Conservation (phyloP, 2,329 filamentous ascomycete species). For the Capronia epimyces region DNA sequence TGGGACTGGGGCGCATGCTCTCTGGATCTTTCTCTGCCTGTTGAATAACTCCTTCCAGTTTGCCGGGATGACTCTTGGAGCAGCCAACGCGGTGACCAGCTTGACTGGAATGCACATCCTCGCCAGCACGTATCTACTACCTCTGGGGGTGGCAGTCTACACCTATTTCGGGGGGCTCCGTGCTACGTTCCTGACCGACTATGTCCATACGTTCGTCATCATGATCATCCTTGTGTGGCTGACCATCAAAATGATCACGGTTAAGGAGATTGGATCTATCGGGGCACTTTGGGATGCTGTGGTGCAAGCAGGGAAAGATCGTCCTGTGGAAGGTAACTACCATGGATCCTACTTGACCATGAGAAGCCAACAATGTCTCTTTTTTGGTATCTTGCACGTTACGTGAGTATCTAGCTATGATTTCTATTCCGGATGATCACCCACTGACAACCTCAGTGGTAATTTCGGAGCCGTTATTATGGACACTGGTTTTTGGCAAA, state of each 20-base stretch:
- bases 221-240: constrained; percentile 48
- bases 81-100: constrained; percentile 68
- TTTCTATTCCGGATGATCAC: background rate
- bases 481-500: constrained; percentile 59
- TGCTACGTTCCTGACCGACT: constrained; percentile 48
- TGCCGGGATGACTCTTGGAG: constrained; percentile 51
- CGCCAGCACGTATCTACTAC: constrained; percentile 76
- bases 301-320: constrained; percentile 37
- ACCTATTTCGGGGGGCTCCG: constrained; percentile 47
- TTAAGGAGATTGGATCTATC: constrained; percentile 41
- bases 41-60: constrained; percentile 42
- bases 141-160: constrained; percentile 63
- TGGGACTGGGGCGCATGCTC: constrained; percentile 38
- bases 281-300: constrained; percentile 45
- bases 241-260: constrained; percentile 42
- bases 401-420: constrained; percentile 26
- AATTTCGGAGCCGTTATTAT: constrained; percentile 62
- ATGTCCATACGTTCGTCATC: constrained; percentile 43
- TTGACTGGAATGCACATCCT: constrained; percentile 68
- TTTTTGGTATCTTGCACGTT: constrained; percentile 53
- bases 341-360: constrained; percentile 45
- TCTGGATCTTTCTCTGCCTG: constrained; percentile 39
- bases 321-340: constrained; percentile 44
- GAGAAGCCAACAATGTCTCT: constrained; percentile 36
- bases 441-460: background rate